Conservation (phyloP, 2,329 filamentous ascomycete species). For the Paraphaeosphaeria minitans region DNA sequence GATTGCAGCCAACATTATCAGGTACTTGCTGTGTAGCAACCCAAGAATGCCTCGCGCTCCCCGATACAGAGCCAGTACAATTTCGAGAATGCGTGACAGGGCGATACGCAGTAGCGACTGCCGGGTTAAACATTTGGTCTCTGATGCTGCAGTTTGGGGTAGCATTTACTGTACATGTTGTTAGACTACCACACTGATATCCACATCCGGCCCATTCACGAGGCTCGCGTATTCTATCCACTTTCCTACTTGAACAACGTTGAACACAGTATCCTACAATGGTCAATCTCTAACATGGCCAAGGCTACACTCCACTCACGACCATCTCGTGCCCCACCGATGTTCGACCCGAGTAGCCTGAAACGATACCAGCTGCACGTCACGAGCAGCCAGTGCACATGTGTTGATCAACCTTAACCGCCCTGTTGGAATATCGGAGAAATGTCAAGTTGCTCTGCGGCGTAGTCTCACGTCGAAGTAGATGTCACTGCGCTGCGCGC, state of each 20-base stretch:
- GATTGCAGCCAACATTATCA: not conserved
- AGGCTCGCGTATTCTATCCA: not conserved
- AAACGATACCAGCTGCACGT: not conserved
- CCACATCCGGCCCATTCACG: not conserved
- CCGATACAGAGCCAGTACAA: not conserved
- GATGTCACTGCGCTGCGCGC: not conserved
- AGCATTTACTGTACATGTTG: not conserved
- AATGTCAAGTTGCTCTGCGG: not conserved
- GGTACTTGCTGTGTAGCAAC: not conserved
- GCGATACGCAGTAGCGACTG: not conserved
- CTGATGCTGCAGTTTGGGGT: no score
- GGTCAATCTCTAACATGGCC: no score
- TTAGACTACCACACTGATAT: conserved; percentile 3
- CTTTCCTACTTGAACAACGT: no score
- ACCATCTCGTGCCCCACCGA: not conserved
- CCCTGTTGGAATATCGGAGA: not conserved
- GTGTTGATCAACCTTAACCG: conserved; percentile 3
- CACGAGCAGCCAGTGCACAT: not conserved
- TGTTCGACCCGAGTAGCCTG: not conserved
- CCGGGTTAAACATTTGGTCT: not conserved
- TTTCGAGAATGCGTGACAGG: not conserved
- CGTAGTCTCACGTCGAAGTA: not conserved
- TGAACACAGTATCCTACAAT: no score
- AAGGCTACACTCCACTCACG: no score
- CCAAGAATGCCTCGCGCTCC: not conserved